phyloP scores from a whole-genome alignment of 345 rosid genomes.

The Rhizophora apiculata region DNA sequence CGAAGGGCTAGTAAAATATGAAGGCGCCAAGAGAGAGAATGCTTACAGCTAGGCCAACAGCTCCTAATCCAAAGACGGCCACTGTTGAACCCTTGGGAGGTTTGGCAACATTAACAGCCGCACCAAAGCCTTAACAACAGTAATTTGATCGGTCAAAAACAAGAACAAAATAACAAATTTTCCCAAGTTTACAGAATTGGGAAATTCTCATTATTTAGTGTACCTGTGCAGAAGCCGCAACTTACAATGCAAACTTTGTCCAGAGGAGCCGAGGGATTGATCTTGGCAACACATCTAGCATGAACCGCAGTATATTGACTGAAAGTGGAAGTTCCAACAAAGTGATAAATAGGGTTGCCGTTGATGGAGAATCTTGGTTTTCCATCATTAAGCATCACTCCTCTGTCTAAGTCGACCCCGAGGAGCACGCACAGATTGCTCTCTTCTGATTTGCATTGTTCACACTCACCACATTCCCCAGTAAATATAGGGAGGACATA shows the following conservation, averaged over 20 bases:
- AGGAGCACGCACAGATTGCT: conserved; percentile 43
- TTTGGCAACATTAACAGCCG: conserved; percentile 44
- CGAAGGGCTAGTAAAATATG: neutral
- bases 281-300: conserved; percentile 42
- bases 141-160: neutral
- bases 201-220: neutral
- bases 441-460: conserved; percentile 38
- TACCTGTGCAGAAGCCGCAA: conserved; percentile 49
- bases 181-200: neutral
- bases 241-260: conserved; percentile 49
- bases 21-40: too few relatives aligned
- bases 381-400: conserved; percentile 40
- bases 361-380: conserved; percentile 33
- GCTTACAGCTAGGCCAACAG: conserved; percentile 39
- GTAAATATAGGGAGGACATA: conserved; percentile 49
- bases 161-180: neutral
- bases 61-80: conserved; percentile 42
- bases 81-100: conserved; percentile 31
- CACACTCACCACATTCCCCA: conserved; percentile 42
- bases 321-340: conserved; percentile 42
- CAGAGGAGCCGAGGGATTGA: conserved; percentile 44
- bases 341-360: conserved; percentile 38
- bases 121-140: conserved; percentile 31
- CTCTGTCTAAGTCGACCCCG: conserved; percentile 31
- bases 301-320: conserved; percentile 43